A percentile compares a stretch with the other conserved stretches of the same genome.
These are phyloP conservation scores for Fusarium sp. DNA, from an alignment of 2,329 filamentous ascomycete species.

Conservation along the genomic window DNA sequence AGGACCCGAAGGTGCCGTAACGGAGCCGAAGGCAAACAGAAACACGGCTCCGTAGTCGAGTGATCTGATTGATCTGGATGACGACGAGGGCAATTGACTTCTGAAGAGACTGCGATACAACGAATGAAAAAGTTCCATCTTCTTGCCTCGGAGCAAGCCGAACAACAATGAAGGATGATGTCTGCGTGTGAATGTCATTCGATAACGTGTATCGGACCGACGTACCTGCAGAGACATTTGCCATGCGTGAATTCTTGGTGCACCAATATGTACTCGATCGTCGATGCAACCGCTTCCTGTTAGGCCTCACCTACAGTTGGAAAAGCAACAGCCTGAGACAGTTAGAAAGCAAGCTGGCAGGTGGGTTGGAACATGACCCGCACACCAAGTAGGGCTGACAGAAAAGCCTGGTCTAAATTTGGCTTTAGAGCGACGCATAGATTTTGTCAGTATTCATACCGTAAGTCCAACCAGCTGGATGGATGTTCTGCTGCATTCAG, in stretches of 20 bases:
- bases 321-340: background rate
- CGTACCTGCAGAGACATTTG: constrained; percentile 8
- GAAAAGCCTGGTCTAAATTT: too few relatives aligned
- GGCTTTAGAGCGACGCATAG: too few relatives aligned
- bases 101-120: background rate
- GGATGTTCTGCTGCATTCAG: too few relatives aligned
- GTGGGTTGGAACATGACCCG: too few relatives aligned
- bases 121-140: background rate
- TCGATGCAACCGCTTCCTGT: constrained; percentile 20
- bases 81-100: constrained; percentile 13
- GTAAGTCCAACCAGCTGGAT: too few relatives aligned
- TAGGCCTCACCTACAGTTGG: constrained; percentile 16
- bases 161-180: background rate
- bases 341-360: background rate
- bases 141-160: constrained; percentile 24
- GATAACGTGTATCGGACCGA: constrained; percentile 34
- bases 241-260: constrained; percentile 7
- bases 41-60: background rate
- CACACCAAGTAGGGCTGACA: too few relatives aligned
- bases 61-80: constrained; percentile 10
- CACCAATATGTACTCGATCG: constrained; percentile 11
- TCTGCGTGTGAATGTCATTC: background rate
- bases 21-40: constrained; percentile 25
- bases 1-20: constrained; percentile 23
- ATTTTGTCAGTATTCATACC: too few relatives aligned